phyloP scores from a whole-genome alignment of 306 rosid genomes.

The Mimosa pudica region DNA sequence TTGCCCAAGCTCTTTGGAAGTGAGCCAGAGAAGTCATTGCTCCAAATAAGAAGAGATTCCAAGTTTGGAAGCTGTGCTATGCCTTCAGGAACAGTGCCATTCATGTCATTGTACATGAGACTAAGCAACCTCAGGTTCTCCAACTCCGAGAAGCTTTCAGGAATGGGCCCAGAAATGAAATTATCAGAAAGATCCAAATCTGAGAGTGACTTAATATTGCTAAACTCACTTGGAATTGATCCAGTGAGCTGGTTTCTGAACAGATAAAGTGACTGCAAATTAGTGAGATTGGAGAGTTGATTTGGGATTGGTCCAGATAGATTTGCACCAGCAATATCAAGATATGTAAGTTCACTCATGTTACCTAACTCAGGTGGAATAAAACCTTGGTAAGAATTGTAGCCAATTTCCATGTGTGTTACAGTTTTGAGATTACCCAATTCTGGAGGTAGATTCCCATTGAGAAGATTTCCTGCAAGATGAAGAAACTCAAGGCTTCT shows the following conservation, averaged over 20 bases:
- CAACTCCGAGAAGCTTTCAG: constrained; percentile 69
- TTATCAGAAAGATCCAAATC: constrained; percentile 89
- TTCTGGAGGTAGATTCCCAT: constrained; percentile 72
- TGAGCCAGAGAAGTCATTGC: constrained; percentile 67
- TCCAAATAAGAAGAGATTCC: constrained; percentile 88
- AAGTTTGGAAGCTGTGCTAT: constrained; percentile 75
- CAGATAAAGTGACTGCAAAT: constrained; percentile 76
- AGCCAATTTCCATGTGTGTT: constrained; percentile 96
- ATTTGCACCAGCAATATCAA: constrained; percentile 90
- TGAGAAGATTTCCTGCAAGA: constrained; percentile 81
- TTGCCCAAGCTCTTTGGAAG: constrained; percentile 78
- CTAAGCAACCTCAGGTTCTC: constrained; percentile 73
- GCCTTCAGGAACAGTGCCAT: constrained; percentile 69
- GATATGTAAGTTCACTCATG: constrained; percentile 78
- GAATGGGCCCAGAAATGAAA: constrained; percentile 75
- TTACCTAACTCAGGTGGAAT: constrained; percentile 77
- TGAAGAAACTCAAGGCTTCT: constrained; percentile 80
- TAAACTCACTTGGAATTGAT: constrained; percentile 62
- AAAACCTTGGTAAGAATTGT: constrained; percentile 65
- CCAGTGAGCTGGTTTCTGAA: constrained; percentile 81
- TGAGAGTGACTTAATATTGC: constrained; percentile 53
- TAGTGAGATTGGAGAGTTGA: constrained; percentile 76
- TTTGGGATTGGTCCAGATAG: constrained; percentile 76
- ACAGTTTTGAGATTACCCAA: constrained; percentile 84
- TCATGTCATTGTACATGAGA: constrained; percentile 84